Base-by-base conservation (phyloP, 306 rosid genomes). In the Clitoria ternatea region DNA sequence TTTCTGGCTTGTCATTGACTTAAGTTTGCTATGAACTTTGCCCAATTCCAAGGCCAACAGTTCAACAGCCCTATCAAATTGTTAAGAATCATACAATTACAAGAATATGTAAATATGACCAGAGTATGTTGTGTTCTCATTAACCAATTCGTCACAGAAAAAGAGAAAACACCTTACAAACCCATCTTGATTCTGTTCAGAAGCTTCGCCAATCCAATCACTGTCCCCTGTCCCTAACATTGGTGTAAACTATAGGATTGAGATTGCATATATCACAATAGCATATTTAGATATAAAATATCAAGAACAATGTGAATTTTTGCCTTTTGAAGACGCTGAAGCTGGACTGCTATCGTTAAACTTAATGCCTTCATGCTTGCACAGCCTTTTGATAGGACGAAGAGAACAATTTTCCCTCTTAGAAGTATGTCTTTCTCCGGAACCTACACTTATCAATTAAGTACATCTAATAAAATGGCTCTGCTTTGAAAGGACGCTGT, bases 11-110 rank as follows among this genome's bases (percentile, higher is more conserved):
- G 92, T 76, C 77, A 73, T 79, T 2, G 79, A 82, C 73, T 81
- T 84, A 62, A 91, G 84, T 87, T 87, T 94, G 83, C 73, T 82
- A 80, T 89, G 88, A 42, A 91, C 64, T 70, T 87, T 94, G 69
- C 77, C 77, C 77, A 94, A 75, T 79, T 81, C 91, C 83, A 73
- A 63, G 23, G 85, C 80, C 7, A 94, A 87, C 73, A 91, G 76
- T 77, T 89, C 87, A 69, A 87, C 87, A 43, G 83, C 91, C 92
- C 99, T 93, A 66, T 76, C 75, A 79, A 64, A 68, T 77, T 33
- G 50, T 14, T 5, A 53, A 83, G 69, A 52, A 74, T 53, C 39
- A 77, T 26, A 47, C 40, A 81, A 36, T 45, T 75, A 53, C 49
- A 50, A 70, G 27, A n/a, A 39, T 52, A 71, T 32, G 30, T 14